Percentiles rank a stretch among this genome's conserved stretches.
phyloP scores from a whole-genome alignment of 768 basidiomycete species.

The Paxillus ammoniavirescens region DNA sequence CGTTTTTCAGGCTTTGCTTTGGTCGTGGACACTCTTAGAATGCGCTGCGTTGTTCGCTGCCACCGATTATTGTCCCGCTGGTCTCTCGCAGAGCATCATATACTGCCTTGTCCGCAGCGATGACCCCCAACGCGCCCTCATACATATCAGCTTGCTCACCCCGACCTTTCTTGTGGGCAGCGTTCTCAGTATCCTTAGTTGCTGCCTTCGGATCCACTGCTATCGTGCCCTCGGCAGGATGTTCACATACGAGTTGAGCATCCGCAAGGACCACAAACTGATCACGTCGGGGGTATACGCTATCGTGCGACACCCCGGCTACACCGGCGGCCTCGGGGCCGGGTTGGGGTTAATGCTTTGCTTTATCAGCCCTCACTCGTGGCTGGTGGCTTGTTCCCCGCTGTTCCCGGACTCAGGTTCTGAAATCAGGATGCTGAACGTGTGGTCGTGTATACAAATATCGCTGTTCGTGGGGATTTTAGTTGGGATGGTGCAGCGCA shows the following conservation, averaged over 20 bases:
- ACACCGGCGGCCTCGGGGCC: conserved; percentile 6
- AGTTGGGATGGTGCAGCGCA: conserved; percentile 6
- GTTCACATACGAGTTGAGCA: conserved; percentile 20
- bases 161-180: background rate
- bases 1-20: background rate
- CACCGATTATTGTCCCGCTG: background rate
- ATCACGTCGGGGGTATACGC: conserved; percentile 28
- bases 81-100: background rate
- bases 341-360: conserved; percentile 2
- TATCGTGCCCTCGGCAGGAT: conserved; percentile 16
- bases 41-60: background rate
- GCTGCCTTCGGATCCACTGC: conserved; percentile 3
- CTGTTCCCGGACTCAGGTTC: background rate
- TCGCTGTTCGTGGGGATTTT: accelerated
- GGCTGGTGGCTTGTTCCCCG: conserved; percentile 3
- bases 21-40: conserved; percentile 1
- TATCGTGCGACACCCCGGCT: conserved; percentile 29
- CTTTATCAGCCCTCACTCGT: conserved; percentile 5
- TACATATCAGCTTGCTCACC: conserved; percentile 12
- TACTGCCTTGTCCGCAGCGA: background rate
- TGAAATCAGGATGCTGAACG: background rate
- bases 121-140: conserved; percentile 5
- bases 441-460: conserved; percentile 1
- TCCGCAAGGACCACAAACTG: conserved; percentile 20
- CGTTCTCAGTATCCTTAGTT: conserved; percentile 3